Percentiles rank a stretch among this genome's conserved stretches.
Conservation (phyloP, 2,329 filamentous ascomycete species). For the Phialophora tarda region DNA sequence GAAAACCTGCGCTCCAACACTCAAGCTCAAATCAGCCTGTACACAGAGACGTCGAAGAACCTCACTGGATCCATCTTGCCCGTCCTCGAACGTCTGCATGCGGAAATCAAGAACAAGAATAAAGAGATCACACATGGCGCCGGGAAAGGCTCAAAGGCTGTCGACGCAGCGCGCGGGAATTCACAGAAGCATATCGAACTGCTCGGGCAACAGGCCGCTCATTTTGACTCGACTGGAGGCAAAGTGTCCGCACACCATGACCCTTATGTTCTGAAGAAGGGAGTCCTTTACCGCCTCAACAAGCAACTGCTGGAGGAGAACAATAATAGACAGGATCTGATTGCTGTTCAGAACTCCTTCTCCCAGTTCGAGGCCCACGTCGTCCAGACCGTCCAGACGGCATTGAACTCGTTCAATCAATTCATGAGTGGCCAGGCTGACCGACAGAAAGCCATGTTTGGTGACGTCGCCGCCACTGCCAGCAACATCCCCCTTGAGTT, state of each 20-base stretch:
- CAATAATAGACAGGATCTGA: slow-evolving; percentile 84
- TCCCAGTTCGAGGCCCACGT: slow-evolving; percentile 85
- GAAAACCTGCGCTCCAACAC: slow-evolving; percentile 94
- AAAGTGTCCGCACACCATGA: slow-evolving; percentile 75
- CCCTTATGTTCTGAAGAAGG: slow-evolving; percentile 84
- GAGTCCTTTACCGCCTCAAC: slow-evolving; percentile 80
- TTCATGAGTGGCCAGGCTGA: slow-evolving; percentile 81
- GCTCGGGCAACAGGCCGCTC: slow-evolving; percentile 81
- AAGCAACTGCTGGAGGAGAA: slow-evolving; percentile 95
- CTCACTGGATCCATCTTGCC: slow-evolving; percentile 86
- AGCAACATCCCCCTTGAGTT: slow-evolving; percentile 82
- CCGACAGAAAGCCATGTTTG: slow-evolving; percentile 78
- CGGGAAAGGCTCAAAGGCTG: slow-evolving; percentile 82
- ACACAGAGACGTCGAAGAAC: slow-evolving; percentile 88
- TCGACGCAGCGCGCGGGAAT: slow-evolving; percentile 81
- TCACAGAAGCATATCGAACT: slow-evolving; percentile 98
- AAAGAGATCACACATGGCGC: slow-evolving; percentile 86
- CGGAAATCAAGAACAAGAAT: slow-evolving; percentile 94
- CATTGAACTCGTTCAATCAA: slow-evolving; percentile 81
- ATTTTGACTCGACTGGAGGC: slow-evolving; percentile 76
- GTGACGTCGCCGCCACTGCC: slow-evolving; percentile 77
- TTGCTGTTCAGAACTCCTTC: slow-evolving; percentile 91
- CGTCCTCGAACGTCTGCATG: slow-evolving; percentile 86
- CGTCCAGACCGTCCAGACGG: slow-evolving; percentile 79
- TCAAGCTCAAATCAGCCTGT: slow-evolving; percentile 82